Base-by-base conservation (phyloP, 2,329 filamentous ascomycete genomes). In the Aspergillus caelatus region DNA sequence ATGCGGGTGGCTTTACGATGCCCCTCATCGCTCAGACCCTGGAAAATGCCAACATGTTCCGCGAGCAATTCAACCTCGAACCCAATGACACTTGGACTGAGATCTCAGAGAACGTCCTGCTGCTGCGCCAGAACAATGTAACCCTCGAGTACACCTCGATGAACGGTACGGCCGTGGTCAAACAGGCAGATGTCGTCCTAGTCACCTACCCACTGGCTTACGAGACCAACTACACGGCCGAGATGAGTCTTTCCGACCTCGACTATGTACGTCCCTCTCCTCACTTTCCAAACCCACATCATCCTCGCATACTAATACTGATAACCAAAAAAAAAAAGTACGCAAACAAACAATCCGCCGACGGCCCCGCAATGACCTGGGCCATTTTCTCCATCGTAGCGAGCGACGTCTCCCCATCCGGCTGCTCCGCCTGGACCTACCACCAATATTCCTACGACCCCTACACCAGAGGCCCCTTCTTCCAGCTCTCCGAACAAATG, bases 281-380 rank as follows among this genome's bases (percentile, higher is more conserved):
- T 8, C 8, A 10, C 19, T 58, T 53, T 4, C 2, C 2, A 26
- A 26, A 26, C 23, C 23, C 23, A 26, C 41, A 1, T 16, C 30
- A 16, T 14, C 3, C 10, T 1, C 19, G 4, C 8, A 9, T 23
- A 4, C 8, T 34, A 34, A 52, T 23, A 11, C 54, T 45, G 56
- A 46, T 56, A 60, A 64, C 46, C n/a, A 46, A n/a, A 43, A 21
- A 84, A 80, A 46, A n/a, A 41, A 16, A 84, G 80, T 91, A 91
- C 70, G 88, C 89, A 5, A 86, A 86, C 52, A 89, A 88, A 60
- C 89, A 91, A 75, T 89, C 88, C 1, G 78, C 84, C 1, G 84
- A 90, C 67, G 89, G 89, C 0, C 89, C 89, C 1, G 89, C 86
- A 3, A 92, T 92, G 89, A 91, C 89, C 1, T 92, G 89, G 74